Conservation (phyloP, 2,329 filamentous ascomycete genomes). For the Arthrobotrys entomopaga region DNA sequence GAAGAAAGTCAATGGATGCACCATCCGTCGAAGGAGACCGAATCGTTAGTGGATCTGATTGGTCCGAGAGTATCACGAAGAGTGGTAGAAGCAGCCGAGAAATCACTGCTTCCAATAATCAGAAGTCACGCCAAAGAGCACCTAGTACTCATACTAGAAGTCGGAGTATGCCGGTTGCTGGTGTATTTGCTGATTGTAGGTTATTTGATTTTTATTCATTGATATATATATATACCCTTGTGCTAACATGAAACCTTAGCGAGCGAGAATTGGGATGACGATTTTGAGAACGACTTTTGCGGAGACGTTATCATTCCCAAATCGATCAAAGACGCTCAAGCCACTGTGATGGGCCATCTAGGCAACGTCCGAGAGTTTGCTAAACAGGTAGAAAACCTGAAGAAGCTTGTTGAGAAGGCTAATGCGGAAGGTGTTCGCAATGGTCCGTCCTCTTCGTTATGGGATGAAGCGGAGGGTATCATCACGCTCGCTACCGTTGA, state of each 20-base stretch:
- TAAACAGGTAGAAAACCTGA: conserved; percentile 80
- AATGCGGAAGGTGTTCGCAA: conserved; percentile 73
- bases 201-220: background rate
- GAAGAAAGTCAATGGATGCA: conserved; percentile 45
- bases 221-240: background rate
- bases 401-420: conserved; percentile 77
- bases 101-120: conserved; percentile 46
- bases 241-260: conserved; percentile 48
- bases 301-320: conserved; percentile 76
- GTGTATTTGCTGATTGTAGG: conserved; percentile 54
- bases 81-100: conserved; percentile 50
- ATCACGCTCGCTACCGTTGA: conserved; percentile 82
- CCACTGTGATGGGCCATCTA: conserved; percentile 82
- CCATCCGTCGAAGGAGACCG: conserved; percentile 53
- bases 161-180: conserved; percentile 53
- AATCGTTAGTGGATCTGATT: conserved; percentile 51
- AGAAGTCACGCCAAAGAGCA: conserved; percentile 50
- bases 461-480: conserved; percentile 86
- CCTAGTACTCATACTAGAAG: conserved; percentile 54
- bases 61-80: conserved; percentile 51
- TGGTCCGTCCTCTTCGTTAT: conserved; percentile 71
- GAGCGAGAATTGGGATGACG: conserved; percentile 89
- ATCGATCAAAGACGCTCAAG: conserved; percentile 82
- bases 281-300: conserved; percentile 72
- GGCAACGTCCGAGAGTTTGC: conserved; percentile 85